Evolutionary conservation across 768 basidiomycete genomes (phyloP).

Genomic region (Pisolithus orientalis): DNA sequence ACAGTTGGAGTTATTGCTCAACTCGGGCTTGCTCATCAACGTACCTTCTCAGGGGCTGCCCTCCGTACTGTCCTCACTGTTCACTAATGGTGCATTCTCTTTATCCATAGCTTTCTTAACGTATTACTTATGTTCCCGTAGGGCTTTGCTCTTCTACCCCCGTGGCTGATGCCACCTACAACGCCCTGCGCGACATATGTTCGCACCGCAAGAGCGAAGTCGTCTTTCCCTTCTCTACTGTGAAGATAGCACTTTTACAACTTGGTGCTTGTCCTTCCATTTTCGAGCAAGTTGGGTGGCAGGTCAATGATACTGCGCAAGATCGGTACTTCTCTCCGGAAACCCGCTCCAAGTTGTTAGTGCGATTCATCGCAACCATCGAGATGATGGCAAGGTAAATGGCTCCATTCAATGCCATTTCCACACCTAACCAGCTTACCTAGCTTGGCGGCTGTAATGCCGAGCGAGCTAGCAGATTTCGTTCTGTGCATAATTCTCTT

Average conservation of each 20-base stretch:
- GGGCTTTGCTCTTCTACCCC: slow-evolving; percentile 19
- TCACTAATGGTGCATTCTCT: slow-evolving; percentile 32
- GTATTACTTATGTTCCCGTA: slow-evolving; percentile 9
- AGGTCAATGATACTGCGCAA: slow-evolving; percentile 2
- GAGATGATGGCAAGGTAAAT: slow-evolving; percentile 43
- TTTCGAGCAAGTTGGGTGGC: slow-evolving; percentile 32
- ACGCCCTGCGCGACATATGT: slow-evolving; percentile 32
- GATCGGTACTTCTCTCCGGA: slow-evolving; percentile 10
- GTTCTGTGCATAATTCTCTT: slow-evolving; percentile 47
- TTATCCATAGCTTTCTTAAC: background rate
- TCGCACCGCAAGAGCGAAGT: slow-evolving; percentile 8
- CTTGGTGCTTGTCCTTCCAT: slow-evolving; percentile 39
- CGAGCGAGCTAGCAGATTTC: slow-evolving; percentile 42
- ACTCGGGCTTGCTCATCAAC: slow-evolving; percentile 34
- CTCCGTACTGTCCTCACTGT: slow-evolving; percentile 35
- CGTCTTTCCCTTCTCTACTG: slow-evolving; percentile 28
- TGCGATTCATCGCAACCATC: slow-evolving; percentile 39
- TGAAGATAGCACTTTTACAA: slow-evolving; percentile 33
- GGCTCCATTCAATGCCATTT: background rate
- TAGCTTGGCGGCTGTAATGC: slow-evolving; percentile 29
- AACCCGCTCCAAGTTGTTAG: slow-evolving; percentile 29
- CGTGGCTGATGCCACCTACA: slow-evolving; percentile 25
- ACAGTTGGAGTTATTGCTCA: slow-evolving; percentile 35
- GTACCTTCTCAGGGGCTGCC: slow-evolving; percentile 25
- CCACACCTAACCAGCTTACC: slow-evolving; percentile 16